Conservation (phyloP, 202 grass and related monocot genomes). For the Bolboschoenoplectus hybrid region DNA sequence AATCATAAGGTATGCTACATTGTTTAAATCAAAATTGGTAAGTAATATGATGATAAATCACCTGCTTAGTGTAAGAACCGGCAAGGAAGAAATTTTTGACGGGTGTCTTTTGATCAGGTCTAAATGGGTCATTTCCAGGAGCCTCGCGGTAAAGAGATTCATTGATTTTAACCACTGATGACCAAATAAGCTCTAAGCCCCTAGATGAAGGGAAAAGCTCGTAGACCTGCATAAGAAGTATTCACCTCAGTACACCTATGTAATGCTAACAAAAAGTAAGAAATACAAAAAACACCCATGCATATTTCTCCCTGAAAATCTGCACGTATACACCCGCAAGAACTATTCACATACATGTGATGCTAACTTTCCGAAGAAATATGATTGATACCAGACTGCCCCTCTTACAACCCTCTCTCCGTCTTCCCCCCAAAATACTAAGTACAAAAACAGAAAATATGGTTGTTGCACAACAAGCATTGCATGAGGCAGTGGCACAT, state of each 20-base stretch:
- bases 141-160: conserved; percentile 93
- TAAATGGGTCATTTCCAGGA: conserved; percentile 94
- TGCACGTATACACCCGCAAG: background rate
- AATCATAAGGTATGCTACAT: background rate
- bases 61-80: conserved; percentile 98
- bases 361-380: background rate
- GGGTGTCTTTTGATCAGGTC: conserved; percentile 94
- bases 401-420: background rate
- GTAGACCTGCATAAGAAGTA: conserved; percentile 55
- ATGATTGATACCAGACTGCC: background rate
- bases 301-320: background rate
- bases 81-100: conserved; percentile 94
- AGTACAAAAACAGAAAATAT: background rate
- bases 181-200: conserved; percentile 81
- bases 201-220: conserved; percentile 87
- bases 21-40: background rate
- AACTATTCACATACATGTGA: background rate
- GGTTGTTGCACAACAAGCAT: background rate
- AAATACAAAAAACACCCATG: background rate
- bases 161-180: conserved; percentile 85
- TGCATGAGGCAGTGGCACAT: background rate
- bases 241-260: conserved; percentile 1
- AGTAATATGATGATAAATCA: conserved; percentile 41
- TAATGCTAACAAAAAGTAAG: background rate
- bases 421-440: conserved; percentile 7